Conservation (phyloP, 192 early-diverging fungal genomes). For the Podila horticola region DNA sequence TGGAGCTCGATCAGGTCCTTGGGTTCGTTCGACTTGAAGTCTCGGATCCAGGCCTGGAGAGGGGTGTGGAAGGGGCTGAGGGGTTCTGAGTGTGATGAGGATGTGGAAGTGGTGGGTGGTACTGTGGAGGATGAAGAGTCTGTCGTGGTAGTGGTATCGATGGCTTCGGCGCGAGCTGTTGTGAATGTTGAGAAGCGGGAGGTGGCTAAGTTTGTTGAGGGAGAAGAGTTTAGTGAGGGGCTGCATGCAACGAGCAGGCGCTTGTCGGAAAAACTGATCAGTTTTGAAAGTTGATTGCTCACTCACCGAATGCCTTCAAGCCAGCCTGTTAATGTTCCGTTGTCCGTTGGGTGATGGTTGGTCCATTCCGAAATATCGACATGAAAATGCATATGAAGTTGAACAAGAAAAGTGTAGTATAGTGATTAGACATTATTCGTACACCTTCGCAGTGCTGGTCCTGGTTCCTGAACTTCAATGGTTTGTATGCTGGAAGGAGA, state of each 20-base stretch:
- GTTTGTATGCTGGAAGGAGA: background rate
- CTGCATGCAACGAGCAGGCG: background rate
- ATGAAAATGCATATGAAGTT: background rate
- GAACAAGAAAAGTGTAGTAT: background rate
- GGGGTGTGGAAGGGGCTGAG: conserved; percentile 48
- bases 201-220: conserved; percentile 1
- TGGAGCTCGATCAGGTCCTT: conserved; percentile 78
- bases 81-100: conserved; percentile 8
- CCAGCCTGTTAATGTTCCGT: conserved; percentile 1
- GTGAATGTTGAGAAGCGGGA: conserved; percentile 42
- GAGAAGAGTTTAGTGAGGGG: background rate
- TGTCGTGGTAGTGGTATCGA: conserved; percentile 6
- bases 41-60: conserved; percentile 80
- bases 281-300: background rate
- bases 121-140: conserved; percentile 3
- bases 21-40: conserved; percentile 78
- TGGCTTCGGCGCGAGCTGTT: conserved; percentile 31
- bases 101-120: background rate
- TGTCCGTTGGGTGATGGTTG: background rate
- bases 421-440: background rate
- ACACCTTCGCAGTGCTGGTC: background rate
- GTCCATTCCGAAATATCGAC: background rate
- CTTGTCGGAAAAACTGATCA: background rate
- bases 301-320: conserved; percentile 34
- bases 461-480: background rate